Base-by-base conservation (phyloP, 352 stramenopile genomes). In the Pythium apleroticum region DNA sequence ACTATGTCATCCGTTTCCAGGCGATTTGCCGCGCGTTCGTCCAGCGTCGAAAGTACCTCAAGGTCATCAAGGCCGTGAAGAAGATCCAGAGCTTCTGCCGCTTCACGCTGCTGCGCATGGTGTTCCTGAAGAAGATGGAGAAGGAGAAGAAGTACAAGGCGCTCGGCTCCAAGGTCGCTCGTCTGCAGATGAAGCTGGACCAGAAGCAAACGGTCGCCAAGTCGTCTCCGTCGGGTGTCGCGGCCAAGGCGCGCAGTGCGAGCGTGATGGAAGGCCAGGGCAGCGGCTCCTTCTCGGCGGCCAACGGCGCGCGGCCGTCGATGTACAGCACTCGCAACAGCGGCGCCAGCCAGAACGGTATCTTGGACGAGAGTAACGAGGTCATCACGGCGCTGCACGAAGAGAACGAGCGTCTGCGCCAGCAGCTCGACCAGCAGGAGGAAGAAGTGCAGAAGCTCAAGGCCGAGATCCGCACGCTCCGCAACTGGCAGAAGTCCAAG, bases 401-500 rank as follows among this genome's bases (percentile, higher is more conserved):
- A 58, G 87, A 95, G 52, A 95, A 95, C 68, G 80, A 93, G 56
- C 79, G 78, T 24, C 61, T 95, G 48, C 85, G 84, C 22, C 75
- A 82, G 41, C 84, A 93, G 52, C 63, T 95, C 3, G 85, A 91
- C 46, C 75, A 81, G 27, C 87, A 92, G 39, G 85, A 94, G 52
- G 65, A 75, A 0, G 80, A 93, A 55, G 89, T 93, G 46, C 79
- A 93, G 59, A 74, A 73, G n/a, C 65, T 95, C 0, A 92, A 91
- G 67, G 74, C 72, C 2, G 85, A 95, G 46, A 92, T 91, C 28
- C 80, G 87, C 27, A 91, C 74, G 12, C 74, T 95, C 14, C 86
- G 87, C 56, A 88, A 94, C 52, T 91, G 84, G 84, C 86, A 94
- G 58, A 84, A 95, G 63, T 91, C 81, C 3, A 94, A 94, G 66